Evolutionary conservation across 768 basidiomycete species (phyloP).

Genomic region (Rossbeevera mucosa): DNA sequence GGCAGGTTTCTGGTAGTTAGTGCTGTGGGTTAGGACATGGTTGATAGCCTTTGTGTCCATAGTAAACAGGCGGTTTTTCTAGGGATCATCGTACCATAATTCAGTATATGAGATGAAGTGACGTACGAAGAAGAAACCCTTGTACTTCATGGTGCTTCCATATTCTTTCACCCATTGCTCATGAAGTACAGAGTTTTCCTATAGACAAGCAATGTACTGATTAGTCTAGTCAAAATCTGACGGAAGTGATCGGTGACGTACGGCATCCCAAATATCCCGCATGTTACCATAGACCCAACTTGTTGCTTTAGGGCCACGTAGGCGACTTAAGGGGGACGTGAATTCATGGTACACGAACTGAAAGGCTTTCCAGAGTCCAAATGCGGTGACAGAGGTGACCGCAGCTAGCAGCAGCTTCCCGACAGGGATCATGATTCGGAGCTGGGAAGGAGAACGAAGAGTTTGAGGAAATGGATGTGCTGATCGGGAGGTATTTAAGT

Average conservation of each 20-base stretch:
- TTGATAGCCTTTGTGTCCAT: conserved; percentile 3
- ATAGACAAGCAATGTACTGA: background rate
- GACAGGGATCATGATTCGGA: too few species aligned
- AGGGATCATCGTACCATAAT: background rate
- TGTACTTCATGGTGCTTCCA: conserved; percentile 12
- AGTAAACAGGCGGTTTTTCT: background rate
- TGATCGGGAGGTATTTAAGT: too few species aligned
- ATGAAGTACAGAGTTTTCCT: conserved; percentile 7
- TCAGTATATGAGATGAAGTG: background rate
- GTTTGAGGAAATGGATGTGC: too few species aligned
- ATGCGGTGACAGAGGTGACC: background rate
- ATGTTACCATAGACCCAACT: conserved; percentile 50
- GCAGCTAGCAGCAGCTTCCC: conserved; percentile 2
- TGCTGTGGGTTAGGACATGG: conserved; percentile 2
- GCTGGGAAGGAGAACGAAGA: too few species aligned
- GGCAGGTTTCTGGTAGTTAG: conserved; percentile 3
- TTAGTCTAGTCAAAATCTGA: background rate
- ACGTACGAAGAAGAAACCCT: conserved; percentile 10
- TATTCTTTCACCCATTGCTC: conserved; percentile 17
- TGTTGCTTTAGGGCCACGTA: conserved; percentile 43
- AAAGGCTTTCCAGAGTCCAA: conserved; percentile 9
- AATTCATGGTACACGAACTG: conserved; percentile 29
- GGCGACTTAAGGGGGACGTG: conserved; percentile 41
- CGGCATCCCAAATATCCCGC: conserved; percentile 40
- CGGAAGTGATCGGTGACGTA: conserved; percentile 19